Evolutionary conservation across 768 basidiomycete genomes (phyloP), one percentile per base, ranked within the genome.

Genomic region (Pisolithus marmoratus): DNA sequence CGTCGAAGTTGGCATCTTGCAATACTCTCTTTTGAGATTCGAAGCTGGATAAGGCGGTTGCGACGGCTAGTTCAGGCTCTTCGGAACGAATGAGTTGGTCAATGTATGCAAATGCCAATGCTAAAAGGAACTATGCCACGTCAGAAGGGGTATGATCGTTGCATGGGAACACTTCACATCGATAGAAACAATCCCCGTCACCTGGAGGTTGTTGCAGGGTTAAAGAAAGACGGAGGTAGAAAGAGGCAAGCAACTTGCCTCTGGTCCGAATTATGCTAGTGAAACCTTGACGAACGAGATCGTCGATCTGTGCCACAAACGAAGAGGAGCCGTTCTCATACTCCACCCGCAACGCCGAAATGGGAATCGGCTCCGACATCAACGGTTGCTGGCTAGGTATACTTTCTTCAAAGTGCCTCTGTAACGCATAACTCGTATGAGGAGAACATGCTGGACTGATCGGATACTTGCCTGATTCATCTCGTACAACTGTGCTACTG

Each of bases 171-270:
- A 51, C 63, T 70, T 75, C 64, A 90, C 90, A 85, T 76, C 93
- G 77, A 66, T 94, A 96, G 68, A 94, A 95, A 64, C 94, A 95
- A 65, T 90, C 89, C 0, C 94, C 92, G 58, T 90, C 93, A 26
- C 93, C 90, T 82, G 41, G 47, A 46, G 9, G 38, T 37, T 38
- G 46, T n/a, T 4, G 45, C 8, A 19, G 31, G 52, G 38, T 48
- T 24, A 51, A 48, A 20, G n/a, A 19, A 34, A 22, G 41, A 42
- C 26, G 27, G 7, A 23, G 22, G 20, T 23, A 38, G 38, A 40
- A 47, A 37, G 45, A 31, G 63, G 49, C 58, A 71, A 22, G 4
- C 7, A 20, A 74, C 47, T 70, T 9, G 71, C 93, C 92, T 69
- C 84, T 78, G 0, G 87, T 81, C 49, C 90, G 74, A 61, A 90